phyloP scores from a whole-genome alignment of 352 stramenopile genomes.

The Phytophthora kernoviae region DNA sequence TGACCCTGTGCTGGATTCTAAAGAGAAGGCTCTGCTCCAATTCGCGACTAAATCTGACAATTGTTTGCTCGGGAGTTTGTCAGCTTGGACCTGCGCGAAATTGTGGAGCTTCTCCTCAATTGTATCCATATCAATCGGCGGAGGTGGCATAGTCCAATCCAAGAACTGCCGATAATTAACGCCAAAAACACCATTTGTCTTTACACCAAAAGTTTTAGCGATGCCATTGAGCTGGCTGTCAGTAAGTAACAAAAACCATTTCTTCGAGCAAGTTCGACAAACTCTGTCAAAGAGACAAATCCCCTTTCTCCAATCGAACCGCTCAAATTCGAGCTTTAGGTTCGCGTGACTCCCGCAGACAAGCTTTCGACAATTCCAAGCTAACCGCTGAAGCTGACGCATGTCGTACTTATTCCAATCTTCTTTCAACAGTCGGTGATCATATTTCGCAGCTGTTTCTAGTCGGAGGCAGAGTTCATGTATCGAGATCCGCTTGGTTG shows the following conservation, averaged over 20 bases:
- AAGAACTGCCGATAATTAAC: conserved; percentile 75
- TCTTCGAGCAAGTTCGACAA: conserved; percentile 39
- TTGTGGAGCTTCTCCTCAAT: conserved; percentile 58
- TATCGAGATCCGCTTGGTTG: conserved; percentile 36
- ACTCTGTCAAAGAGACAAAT: conserved; percentile 52
- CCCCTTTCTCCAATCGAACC: conserved; percentile 66
- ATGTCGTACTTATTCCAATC: conserved; percentile 51
- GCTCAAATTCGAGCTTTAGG: conserved; percentile 57
- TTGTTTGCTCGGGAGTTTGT: conserved; percentile 32
- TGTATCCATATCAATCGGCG: conserved; percentile 38
- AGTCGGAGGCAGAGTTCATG: conserved; percentile 39
- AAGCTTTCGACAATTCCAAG: conserved; percentile 57
- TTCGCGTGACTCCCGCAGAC: conserved; percentile 35
- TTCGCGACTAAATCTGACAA: conserved; percentile 41
- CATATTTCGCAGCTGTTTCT: conserved; percentile 31
- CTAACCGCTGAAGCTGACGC: conserved; percentile 48
- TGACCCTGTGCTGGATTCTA: conserved; percentile 24
- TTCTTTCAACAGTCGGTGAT: conserved; percentile 1
- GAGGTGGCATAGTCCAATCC: conserved; percentile 62
- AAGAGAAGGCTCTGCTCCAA: conserved; percentile 50
- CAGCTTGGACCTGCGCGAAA: conserved; percentile 41
- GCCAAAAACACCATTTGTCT: conserved; percentile 47
- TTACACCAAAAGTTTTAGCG: conserved; percentile 58
- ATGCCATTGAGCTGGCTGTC: conserved; percentile 44
- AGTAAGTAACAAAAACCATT: conserved; percentile 59